phyloP scores from a whole-genome alignment of 192 early-diverging fungal species.

The Linnemannia hyalina region DNA sequence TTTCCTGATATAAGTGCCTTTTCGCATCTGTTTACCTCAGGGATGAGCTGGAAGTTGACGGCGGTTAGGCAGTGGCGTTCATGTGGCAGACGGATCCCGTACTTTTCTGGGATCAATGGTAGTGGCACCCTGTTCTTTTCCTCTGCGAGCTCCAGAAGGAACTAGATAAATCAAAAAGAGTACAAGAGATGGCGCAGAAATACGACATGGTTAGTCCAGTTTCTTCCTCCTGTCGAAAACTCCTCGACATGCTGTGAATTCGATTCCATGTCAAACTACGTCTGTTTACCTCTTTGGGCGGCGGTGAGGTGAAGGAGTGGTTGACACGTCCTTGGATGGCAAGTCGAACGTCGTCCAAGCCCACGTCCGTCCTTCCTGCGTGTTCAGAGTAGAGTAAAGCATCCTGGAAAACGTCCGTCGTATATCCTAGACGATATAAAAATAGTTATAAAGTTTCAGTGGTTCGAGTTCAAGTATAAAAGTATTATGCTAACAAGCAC shows the following conservation, averaged over 20 bases:
- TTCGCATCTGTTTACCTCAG: constrained; percentile 60
- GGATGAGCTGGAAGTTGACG: constrained; percentile 83
- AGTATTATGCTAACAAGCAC: too few species aligned
- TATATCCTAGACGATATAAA: constrained; percentile 75
- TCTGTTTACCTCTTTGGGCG: constrained; percentile 83
- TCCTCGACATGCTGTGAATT: not conserved
- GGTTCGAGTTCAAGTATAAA: too few species aligned
- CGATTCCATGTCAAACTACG: not conserved
- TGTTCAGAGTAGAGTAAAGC: constrained; percentile 95
- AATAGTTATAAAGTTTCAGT: not conserved
- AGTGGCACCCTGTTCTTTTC: constrained; percentile 83
- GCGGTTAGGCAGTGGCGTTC: constrained; percentile 83
- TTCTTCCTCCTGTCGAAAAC: not conserved
- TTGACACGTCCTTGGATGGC: constrained; percentile 94
- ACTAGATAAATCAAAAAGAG: constrained; percentile 53
- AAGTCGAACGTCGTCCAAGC: constrained; percentile 88
- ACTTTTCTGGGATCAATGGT: constrained; percentile 83
- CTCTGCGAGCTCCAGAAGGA: constrained; percentile 80
- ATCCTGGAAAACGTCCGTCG: constrained; percentile 92
- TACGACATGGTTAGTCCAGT: not conserved
- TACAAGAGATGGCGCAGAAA: not conserved
- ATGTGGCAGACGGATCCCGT: constrained; percentile 82
- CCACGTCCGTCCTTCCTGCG: constrained; percentile 81
- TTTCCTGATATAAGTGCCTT: not conserved
- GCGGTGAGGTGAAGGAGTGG: constrained; percentile 91